Evolutionary conservation across 805 yeast genomes (phyloP), one percentile per base, ranked within the genome.

Genomic region (Phaffomyces antillensis): DNA sequence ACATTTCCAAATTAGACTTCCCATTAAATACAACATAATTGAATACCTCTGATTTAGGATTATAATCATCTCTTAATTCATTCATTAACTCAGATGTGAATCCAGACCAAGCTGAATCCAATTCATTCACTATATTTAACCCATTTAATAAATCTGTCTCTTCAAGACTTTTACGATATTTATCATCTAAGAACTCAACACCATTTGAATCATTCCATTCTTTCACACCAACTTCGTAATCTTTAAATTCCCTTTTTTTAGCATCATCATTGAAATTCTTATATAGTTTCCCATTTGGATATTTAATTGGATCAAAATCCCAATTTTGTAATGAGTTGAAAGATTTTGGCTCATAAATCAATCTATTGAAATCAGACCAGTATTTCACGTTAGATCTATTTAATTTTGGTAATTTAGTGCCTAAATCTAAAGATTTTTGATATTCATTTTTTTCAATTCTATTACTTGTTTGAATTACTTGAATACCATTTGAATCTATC

Each of bases 41-140:
- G 36, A 73, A 67, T 0, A 73, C 49, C 3, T 69, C 54, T 2
- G 62, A 57, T 54, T 78, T 79, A 2, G 81, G 73, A 15, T 81
- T 67, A 53, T 75, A 82, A 54, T 86, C 95, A 58, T 90, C 96
- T 44, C 76, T 69, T 17, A 89, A 41, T 8, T 71, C 73, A n/a
- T 64, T 54, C 23, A 89, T 46, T 49, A 80, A 52, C 39, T 71
- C 70, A 36, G 65, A 60, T 5, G 86, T 62, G 53, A 85, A 79
- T 0, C 96, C 96, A 40, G 88, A 83, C 98, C 98, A 91, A 0
- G 83, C 85, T 20, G 78, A 71, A 57, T 86, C 95, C 4, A 82
- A 52, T 42, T 89, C 96, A 0, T 84, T 75, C 3, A 81, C 56
- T 0, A 86, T 41, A 52, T 84, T 85, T 10, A 93, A 46, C 0